These are phyloP conservation scores for Ilex paraguariensis DNA, from an alignment of 305 asterid genomes.

Conservation along the genomic window DNA sequence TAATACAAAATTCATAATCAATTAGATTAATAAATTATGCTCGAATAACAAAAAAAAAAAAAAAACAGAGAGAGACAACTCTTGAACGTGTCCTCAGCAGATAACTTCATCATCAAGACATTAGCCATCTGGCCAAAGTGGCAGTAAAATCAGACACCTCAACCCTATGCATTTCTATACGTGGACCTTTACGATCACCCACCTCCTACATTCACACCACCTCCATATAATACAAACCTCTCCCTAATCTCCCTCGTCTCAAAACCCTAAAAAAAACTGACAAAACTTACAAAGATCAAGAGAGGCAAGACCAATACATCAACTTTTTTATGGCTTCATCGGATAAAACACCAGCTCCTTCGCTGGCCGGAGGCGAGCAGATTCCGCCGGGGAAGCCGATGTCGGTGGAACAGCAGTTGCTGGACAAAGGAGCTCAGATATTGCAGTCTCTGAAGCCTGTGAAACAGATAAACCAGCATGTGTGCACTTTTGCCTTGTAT, in stretches of 20 bases:
- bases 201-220: not conserved
- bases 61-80: no score
- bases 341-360: not conserved
- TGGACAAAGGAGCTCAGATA: slow-evolving; percentile 73
- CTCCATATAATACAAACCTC: not conserved
- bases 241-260: not conserved
- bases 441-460: slow-evolving; percentile 63
- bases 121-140: not conserved
- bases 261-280: no score
- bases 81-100: no score
- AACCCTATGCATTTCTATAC: not conserved
- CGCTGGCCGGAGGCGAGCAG: not conserved
- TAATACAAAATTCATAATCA: no score
- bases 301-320: no score
- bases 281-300: no score
- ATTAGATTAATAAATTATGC: no score
- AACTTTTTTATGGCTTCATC: not conserved
- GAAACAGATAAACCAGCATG: slow-evolving; percentile 66
- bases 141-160: not conserved
- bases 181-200: not conserved
- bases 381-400: slow-evolving; percentile 17
- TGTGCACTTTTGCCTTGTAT: slow-evolving; percentile 73
- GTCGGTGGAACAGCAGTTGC: slow-evolving; percentile 43
- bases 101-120: no score
- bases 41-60: no score